These are phyloP conservation scores for Clarkia xantiana DNA, from an alignment of 345 rosid genomes.

Conservation along the genomic window DNA sequence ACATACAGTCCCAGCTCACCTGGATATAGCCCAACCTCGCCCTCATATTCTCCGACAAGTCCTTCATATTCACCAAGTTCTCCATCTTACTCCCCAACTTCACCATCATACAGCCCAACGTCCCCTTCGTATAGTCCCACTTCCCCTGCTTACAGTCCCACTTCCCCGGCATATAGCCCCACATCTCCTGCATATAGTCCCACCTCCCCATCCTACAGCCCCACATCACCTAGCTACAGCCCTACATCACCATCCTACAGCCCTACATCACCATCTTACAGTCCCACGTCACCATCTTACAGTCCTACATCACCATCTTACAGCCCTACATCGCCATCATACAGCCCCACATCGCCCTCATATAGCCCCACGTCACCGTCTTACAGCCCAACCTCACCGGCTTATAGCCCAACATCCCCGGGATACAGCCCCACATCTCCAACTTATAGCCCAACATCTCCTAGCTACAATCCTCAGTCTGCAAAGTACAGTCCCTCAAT, in stretches of 20 bases:
- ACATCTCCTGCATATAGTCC: constrained; percentile 73
- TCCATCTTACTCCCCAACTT: constrained; percentile 67
- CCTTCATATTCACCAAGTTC: constrained; percentile 79
- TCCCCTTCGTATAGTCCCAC: constrained; percentile 44
- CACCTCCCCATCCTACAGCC: constrained; percentile 70
- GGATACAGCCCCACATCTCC: constrained; percentile 73
- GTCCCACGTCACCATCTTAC: constrained; percentile 71
- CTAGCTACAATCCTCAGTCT: constrained; percentile 65
- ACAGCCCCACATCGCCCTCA: constrained; percentile 77
- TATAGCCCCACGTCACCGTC: constrained; percentile 74
- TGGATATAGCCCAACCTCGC: constrained; percentile 78
- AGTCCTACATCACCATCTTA: constrained; percentile 77
- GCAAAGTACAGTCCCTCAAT: constrained; percentile 67
- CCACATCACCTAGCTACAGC: constrained; percentile 61
- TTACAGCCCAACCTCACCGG: constrained; percentile 66
- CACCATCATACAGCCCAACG: constrained; percentile 37
- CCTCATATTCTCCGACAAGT: constrained; percentile 77
- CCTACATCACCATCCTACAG: constrained; percentile 70
- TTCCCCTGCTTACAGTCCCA: constrained; percentile 65
- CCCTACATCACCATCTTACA: constrained; percentile 58
- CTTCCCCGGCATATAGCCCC: constrained; percentile 74
- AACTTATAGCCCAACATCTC: constrained; percentile 74
- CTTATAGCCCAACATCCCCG: constrained; percentile 77
- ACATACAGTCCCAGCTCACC: constrained; percentile 80
- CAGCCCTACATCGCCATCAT: constrained; percentile 76